A percentile compares a stretch with the other conserved stretches of the same genome.
These are phyloP conservation scores for Dillenia turbinata DNA, from an alignment of 164 flowering plant genomes.

Conservation along the genomic window DNA sequence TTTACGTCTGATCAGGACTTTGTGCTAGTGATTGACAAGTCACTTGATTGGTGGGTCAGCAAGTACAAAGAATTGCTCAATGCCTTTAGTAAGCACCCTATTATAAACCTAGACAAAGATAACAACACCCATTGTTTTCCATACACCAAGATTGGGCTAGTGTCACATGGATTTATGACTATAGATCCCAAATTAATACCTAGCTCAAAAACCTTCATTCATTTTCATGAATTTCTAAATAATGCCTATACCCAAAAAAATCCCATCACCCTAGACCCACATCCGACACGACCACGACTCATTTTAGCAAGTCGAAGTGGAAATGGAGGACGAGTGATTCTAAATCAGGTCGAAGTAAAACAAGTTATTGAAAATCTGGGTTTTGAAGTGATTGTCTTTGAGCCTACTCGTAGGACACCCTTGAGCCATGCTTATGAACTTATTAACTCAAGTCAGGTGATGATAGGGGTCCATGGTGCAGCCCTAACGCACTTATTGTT, in stretches of 20 bases:
- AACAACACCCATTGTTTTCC: constrained; percentile 46
- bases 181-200: constrained; percentile 27
- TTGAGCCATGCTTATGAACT: constrained; percentile 26
- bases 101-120: constrained; percentile 32
- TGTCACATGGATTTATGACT: constrained; percentile 42
- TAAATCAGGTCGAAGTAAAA: constrained; percentile 30
- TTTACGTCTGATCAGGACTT: constrained; percentile 14
- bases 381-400: constrained; percentile 36
- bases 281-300: constrained; percentile 25
- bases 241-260: constrained; percentile 16
- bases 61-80: constrained; percentile 36
- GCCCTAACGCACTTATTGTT: constrained; percentile 37
- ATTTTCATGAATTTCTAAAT: constrained; percentile 28
- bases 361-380: constrained; percentile 29
- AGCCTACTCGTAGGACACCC: constrained; percentile 24
- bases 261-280: background rate
- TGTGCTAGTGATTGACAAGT: constrained; percentile 31
- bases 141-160: constrained; percentile 31
- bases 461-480: constrained; percentile 54
- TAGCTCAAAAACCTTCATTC: constrained; percentile 6
- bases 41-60: constrained; percentile 42
- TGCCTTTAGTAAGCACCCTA: constrained; percentile 30
- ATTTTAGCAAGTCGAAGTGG: constrained; percentile 27
- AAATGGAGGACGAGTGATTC: constrained; percentile 27
- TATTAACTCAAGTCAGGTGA: constrained; percentile 40